Evolutionary conservation across 192 early-diverging fungal genomes (phyloP), one percentile per base, ranked within the genome.

Genomic region (Piromyces finnis): DNA sequence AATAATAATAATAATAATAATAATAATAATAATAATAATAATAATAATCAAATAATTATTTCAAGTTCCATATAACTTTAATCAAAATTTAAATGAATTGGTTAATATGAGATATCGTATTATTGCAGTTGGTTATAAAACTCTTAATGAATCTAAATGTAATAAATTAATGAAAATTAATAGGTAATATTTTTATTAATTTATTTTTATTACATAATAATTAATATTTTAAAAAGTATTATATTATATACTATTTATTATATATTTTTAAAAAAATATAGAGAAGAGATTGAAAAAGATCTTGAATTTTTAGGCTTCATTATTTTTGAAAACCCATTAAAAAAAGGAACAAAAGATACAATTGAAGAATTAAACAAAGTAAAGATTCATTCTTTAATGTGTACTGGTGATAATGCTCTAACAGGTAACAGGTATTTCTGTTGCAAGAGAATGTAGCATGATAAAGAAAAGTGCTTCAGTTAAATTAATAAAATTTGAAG

Each of bases 271-370:
- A 13, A 77, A 79, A 29, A 29, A 78, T 32, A 82, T 81, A 92
- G 98, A 77, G 91, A 93, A n/a, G 90, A 93, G 22, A 90, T 98
- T 18, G 98, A 99, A 84, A 83, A 85, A 2, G 91, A 93, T 30
- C 82, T 99, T 79, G 85, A 90, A 5, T 99, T 98, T 85, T 84
- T 99, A 79, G 98, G 97, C 0, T 95, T 99, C 79, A 89, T 99
- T 78, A 90, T 99, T 29, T 99, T 99, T 90, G 98, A 99, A 82
- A 99, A 99, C 89, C 98, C 97, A 88, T 85, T 98, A 29, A 99
- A 99, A 82, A 90, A 93, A 5, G 92, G 92, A 6, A 96, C 96
- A 0, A 85, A 90, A 13, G 85, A 89, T 3, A 93, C 96, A 11
- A 87, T 99, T 14, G 86, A 91, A 29, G 91, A 90, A 29, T 87